Evolutionary conservation across 1,284 basidiomycete species (phyloP).

Genomic region (Ustilago xerochloae): DNA sequence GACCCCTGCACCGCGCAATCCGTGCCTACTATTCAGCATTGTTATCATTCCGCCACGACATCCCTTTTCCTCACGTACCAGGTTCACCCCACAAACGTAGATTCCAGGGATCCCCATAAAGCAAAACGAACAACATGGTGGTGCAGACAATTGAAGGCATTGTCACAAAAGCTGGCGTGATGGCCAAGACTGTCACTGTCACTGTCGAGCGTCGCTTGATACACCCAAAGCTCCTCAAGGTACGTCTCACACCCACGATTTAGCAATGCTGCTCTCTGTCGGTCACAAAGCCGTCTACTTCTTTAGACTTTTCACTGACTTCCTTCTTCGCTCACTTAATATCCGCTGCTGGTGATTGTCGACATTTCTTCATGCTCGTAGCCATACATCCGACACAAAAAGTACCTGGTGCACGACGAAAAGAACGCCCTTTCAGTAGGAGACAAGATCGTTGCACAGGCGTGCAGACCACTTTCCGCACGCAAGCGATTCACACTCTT

Average conservation of each 20-base stretch:
- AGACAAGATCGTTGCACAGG: slow-evolving; percentile 59
- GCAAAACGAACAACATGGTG: slow-evolving; percentile 30
- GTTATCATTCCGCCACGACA: no score
- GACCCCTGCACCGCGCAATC: no score
- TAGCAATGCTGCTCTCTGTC: no score
- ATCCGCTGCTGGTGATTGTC: not conserved
- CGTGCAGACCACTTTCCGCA: slow-evolving; percentile 63
- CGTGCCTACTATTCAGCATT: no score
- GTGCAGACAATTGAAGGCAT: slow-evolving; percentile 52
- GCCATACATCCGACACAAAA: slow-evolving; percentile 61
- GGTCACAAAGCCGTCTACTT: no score
- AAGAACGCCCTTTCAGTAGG: slow-evolving; percentile 53
- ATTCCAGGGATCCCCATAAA: no score
- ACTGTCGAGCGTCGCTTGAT: slow-evolving; percentile 56
- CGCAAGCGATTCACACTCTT: slow-evolving; percentile 59
- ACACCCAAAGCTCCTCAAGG: slow-evolving; percentile 63
- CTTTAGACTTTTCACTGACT: no score
- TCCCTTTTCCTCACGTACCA: no score
- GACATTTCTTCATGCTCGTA: not conserved
- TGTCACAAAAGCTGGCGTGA: slow-evolving; percentile 63
- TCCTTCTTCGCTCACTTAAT: no score
- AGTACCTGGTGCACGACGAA: slow-evolving; percentile 64
- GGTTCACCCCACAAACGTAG: not conserved
- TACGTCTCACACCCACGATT: no score
- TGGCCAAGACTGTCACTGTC: slow-evolving; percentile 66